Evolutionary conservation across 108 stramenopile genomes (phyloP).

Genomic region (Epithemia pelagica): DNA sequence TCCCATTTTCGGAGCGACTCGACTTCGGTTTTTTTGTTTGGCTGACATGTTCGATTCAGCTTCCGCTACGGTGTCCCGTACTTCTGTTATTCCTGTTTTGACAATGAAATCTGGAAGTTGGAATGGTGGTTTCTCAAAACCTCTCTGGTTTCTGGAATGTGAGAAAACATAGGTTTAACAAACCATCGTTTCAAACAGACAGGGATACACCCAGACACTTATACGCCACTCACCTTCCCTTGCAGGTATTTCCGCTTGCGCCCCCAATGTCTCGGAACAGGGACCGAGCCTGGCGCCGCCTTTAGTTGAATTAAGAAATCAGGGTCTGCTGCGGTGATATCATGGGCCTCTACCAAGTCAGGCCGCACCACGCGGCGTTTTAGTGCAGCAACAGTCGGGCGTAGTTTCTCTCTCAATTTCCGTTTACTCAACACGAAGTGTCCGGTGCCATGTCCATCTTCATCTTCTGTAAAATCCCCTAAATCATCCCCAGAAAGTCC

Average conservation of each 20-base stretch:
- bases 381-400: constrained; percentile 92
- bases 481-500: constrained; percentile 11
- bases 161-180: background rate
- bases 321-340: constrained; percentile 92
- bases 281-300: constrained; percentile 80
- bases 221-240: constrained; percentile 44
- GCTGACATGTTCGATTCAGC: constrained; percentile 68
- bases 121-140: constrained; percentile 92
- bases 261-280: constrained; percentile 97
- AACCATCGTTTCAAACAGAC: background rate
- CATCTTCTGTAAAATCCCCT: constrained; percentile 25
- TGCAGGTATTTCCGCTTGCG: constrained; percentile 98
- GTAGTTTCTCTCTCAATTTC: constrained; percentile 73
- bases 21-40: constrained; percentile 86
- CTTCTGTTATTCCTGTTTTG: constrained; percentile 93
- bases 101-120: constrained; percentile 95
- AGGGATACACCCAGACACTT: too few relatives aligned
- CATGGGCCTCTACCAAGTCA: constrained; percentile 97
- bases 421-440: constrained; percentile 61
- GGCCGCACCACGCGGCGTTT: constrained; percentile 85
- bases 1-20: constrained; percentile 88
- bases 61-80: constrained; percentile 83
- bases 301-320: constrained; percentile 90
- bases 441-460: constrained; percentile 18
- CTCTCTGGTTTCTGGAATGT: constrained; percentile 32